Evolutionary conservation across 352 stramenopile species (phyloP), one percentile per base, ranked within the genome.

Genomic region (Peronospora belbahrii): DNA sequence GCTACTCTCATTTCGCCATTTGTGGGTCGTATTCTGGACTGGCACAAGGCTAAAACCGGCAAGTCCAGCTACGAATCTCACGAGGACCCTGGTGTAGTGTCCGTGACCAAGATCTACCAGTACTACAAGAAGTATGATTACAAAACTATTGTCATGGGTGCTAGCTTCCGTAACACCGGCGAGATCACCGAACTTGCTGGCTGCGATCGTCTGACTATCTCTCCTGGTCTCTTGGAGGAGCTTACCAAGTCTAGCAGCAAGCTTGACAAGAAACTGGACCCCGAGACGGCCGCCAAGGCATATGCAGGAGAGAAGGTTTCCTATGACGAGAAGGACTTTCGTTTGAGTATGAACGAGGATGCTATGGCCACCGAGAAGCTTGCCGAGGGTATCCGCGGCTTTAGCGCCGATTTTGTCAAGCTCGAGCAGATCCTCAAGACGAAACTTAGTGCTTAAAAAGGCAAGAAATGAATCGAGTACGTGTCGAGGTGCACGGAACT

Each of bases 101-200:
- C 80, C 28, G 95, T 99, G 30, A 85, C 77, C 45, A 92, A 95
- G 65, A 99, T 99, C 70, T 99, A 98, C 72, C 81, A 94, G 48
- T 98, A 98, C 76, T 98, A 98, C 85, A 98, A 99, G 72, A 98
- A 98, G 77, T 96, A 86, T 74, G 85, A 73, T 48, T 95, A 97
- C 74, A 74, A 94, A 48, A 98, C 92, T 13, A 96, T 97, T 38
- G 90, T 97, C 46, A 97, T 98, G 93, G 92, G 89, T 45, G 84
- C 94, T 39, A 95, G 77, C 63, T 98, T 98, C 72, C 89, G 86
- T 59, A 97, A 97, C 65, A 87, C 90, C 5, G 96, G 97, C 59
- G 94, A 99, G 70, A 98, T 99, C 65, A 74, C 92, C 14, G 95
- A 96, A 45, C 70, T 99, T 35, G 89, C 95, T 25, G 97, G 97